Evolutionary conservation across 257 asterid genomes (phyloP).

Genomic region (Solanum piurae): DNA sequence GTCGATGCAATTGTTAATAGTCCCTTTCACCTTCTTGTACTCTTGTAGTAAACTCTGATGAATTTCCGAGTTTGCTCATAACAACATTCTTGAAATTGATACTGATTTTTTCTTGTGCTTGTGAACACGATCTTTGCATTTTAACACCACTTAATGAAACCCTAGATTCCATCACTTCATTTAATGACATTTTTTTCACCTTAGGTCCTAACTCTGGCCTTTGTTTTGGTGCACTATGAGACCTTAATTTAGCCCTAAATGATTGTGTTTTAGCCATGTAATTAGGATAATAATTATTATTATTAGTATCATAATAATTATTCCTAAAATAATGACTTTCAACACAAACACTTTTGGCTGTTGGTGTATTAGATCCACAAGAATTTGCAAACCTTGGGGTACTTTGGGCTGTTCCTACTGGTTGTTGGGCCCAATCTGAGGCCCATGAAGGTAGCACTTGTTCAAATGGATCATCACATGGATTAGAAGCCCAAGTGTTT

Average conservation of each 20-base stretch:
- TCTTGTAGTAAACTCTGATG: conserved; percentile 21
- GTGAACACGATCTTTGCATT: conserved; percentile 65
- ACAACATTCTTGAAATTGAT: conserved; percentile 54
- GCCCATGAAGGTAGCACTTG: background rate
- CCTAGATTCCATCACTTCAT: conserved; percentile 58
- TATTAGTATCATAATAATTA: background rate
- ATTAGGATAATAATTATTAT: conserved; percentile 21
- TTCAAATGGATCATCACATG: conserved; percentile 20
- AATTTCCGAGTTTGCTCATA: conserved; percentile 35
- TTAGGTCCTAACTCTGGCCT: conserved; percentile 45
- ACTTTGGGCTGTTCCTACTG: conserved; percentile 41
- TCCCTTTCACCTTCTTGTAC: background rate
- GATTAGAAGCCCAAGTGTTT: conserved; percentile 23
- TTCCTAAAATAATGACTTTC: conserved; percentile 22
- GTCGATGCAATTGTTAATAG: background rate
- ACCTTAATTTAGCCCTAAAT: conserved; percentile 61
- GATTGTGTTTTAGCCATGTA: conserved; percentile 86
- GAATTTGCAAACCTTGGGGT: conserved; percentile 46
- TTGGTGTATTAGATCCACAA: conserved; percentile 21
- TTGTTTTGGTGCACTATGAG: conserved; percentile 71
- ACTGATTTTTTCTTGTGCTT: conserved; percentile 36
- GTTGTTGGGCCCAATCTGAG: conserved; percentile 3
- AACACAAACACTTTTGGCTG: conserved; percentile 32
- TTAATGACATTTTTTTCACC: conserved; percentile 27
- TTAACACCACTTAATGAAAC: conserved; percentile 53